Evolutionary conservation across 208 protist species (phyloP), one percentile per base, ranked within the genome.

Genomic region (Acanthamoeba royreba): DNA sequence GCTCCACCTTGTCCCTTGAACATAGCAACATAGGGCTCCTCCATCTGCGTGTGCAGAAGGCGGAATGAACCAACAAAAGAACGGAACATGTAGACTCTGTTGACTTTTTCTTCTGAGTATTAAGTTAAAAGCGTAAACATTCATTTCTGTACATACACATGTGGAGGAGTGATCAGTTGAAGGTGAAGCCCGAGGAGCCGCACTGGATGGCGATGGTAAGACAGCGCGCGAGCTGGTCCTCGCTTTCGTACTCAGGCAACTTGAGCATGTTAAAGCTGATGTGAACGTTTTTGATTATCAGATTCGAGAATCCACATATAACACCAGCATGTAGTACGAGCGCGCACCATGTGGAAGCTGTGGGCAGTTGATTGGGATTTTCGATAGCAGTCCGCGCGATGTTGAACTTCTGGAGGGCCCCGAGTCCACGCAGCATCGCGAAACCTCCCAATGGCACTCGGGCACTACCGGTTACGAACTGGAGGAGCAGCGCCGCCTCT

Each of bases 401-500:
- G 17, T 15, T 15, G 25, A 86, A 86, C 42, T 86, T 86, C 77
- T 86, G 77, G n/a, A 53, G 77, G 28, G n/a, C 77, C 5, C 28
- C 47, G 8, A 74, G 31, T 15, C 86, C 86, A 17, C 49, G 49
- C 47, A 92, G 86, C 22, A 22, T 53, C 13, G 28, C 33, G 33
- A 92, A 92, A 13, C 86, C 86, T 31, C 52, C 86, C 25, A 92
- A 31, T n/a, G 86, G 86, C 47, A 92, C 86, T 17, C 86, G 86
- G 0, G 13, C n/a, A 52, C 49, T 92, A 4, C 86, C 86, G 1
- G 99, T 99, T 4, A 99, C 97, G 95, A 99, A 99, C 97, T 99
- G 99, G 19, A 99, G 96, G 0, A 99, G 94, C 52, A 98, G 97
- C 0, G 98, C 98, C 25, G 47, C 22, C 35, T 92, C 40, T 69